phyloP scores from a whole-genome alignment of 2,329 filamentous ascomycete species.

The Ceratocystis eucalypticola region DNA sequence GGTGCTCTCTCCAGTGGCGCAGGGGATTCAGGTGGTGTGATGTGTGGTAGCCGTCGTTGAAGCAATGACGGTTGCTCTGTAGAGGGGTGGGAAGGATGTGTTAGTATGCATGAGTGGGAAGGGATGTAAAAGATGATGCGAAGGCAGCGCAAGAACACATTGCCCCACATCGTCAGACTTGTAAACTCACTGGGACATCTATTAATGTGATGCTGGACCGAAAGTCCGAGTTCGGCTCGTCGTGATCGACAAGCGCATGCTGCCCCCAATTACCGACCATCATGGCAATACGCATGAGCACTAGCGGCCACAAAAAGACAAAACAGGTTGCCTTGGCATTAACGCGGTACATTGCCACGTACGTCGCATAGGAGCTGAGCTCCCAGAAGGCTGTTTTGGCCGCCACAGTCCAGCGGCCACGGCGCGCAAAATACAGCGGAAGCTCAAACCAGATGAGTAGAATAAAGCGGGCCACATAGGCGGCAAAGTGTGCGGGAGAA shows the following conservation, averaged over 20 bases:
- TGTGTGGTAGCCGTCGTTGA: conserved; percentile 73
- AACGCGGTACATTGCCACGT: conserved; percentile 37
- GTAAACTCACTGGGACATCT: conserved; percentile 53
- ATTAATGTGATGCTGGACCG: conserved; percentile 67
- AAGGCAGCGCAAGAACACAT: not conserved
- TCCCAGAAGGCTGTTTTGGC: conserved; percentile 49
- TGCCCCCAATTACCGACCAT: conserved; percentile 82
- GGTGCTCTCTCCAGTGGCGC: conserved; percentile 72
- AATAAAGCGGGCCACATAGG: conserved; percentile 60
- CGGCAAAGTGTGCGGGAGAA: conserved; percentile 49
- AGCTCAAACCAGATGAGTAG: conserved; percentile 63
- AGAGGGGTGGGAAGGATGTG: conserved; percentile 16
- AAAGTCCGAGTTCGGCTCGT: conserved; percentile 64
- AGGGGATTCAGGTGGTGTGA: conserved; percentile 67
- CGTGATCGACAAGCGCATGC: conserved; percentile 64
- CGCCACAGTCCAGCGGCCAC: conserved; percentile 42
- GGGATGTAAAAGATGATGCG: not conserved
- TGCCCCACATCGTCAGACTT: too few relatives aligned
- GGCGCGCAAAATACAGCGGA: conserved; percentile 57
- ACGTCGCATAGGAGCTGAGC: conserved; percentile 38
- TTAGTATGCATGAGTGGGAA: not conserved
- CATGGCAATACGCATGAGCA: conserved; percentile 52
- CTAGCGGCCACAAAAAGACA: conserved; percentile 52
- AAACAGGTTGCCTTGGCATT: conserved; percentile 47
- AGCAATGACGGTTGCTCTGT: conserved; percentile 68